phyloP scores from a whole-genome alignment of 148 eudicot species.

The Amaranthus hypochondriacus region DNA sequence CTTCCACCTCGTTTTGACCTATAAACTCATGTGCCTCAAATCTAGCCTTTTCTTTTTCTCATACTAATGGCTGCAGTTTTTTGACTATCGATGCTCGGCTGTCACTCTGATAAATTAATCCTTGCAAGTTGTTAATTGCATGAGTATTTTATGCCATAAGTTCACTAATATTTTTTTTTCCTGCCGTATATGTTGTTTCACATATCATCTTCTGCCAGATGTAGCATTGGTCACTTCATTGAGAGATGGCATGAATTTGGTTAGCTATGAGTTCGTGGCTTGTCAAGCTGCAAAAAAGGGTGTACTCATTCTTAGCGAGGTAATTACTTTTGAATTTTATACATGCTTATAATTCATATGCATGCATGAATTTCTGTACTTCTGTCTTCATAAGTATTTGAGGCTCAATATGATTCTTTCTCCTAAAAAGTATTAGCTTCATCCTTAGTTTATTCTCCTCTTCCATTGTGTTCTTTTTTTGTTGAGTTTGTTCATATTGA shows the following conservation, averaged over 20 bases:
- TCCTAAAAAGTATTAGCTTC: no score
- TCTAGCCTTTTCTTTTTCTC: neutral
- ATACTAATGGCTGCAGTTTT: neutral
- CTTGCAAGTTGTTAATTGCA: no score
- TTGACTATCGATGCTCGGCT: neutral
- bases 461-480: no score
- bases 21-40: neutral
- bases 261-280: conserved; percentile 94
- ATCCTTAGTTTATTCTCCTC: no score
- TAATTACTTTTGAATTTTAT: conserved; percentile 18
- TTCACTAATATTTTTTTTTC: conserved; percentile 2
- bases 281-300: conserved; percentile 90
- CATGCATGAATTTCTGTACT: no score
- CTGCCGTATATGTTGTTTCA: neutral
- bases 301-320: conserved; percentile 94
- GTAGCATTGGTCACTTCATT: conserved; percentile 89
- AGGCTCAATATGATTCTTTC: no score
- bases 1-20: neutral
- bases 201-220: conserved; percentile 36
- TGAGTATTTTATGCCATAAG: neutral
- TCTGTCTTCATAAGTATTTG: no score
- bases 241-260: conserved; percentile 98
- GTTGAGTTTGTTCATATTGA: no score
- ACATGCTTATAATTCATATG: no score
- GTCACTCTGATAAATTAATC: neutral